These are phyloP conservation scores for Naganishia kalamii DNA, from an alignment of 768 basidiomycete genomes.

Conservation along the genomic window DNA sequence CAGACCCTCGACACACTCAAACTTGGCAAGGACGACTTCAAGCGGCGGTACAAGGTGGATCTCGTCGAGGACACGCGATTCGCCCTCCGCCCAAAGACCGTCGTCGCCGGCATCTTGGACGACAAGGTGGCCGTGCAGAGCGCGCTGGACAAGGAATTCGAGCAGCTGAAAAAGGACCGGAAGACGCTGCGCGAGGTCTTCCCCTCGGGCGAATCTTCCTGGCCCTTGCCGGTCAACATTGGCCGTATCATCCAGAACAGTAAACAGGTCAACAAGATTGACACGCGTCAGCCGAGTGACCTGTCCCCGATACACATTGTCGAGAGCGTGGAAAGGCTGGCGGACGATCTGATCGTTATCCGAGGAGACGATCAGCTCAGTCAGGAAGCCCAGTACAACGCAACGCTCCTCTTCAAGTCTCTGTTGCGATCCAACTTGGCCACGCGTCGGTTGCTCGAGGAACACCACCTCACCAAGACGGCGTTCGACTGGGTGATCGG, in stretches of 20 bases:
- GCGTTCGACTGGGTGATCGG: constrained; percentile 98
- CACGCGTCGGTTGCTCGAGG: constrained; percentile 76
- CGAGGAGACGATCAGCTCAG: constrained; percentile 74
- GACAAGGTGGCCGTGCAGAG: constrained; percentile 73
- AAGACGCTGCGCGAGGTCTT: constrained; percentile 79
- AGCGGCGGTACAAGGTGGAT: constrained; percentile 90
- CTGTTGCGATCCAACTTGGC: constrained; percentile 86
- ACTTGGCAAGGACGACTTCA: constrained; percentile 72
- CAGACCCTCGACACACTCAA: constrained; percentile 76
- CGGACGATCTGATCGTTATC: constrained; percentile 73
- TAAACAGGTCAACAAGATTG: constrained; percentile 93
- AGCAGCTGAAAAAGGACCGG: constrained; percentile 66
- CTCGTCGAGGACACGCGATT: constrained; percentile 62
- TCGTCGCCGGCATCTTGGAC: constrained; percentile 79
- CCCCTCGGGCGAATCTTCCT: constrained; percentile 66
- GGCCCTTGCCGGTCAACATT: constrained; percentile 91
- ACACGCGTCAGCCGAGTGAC: constrained; percentile 85
- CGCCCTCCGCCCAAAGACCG: constrained; percentile 24
- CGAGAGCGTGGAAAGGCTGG: constrained; percentile 67
- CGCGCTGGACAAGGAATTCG: constrained; percentile 73
- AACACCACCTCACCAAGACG: constrained; percentile 77
- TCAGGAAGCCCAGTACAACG: constrained; percentile 72
- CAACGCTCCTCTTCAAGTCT: constrained; percentile 86
- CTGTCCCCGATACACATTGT: constrained; percentile 82
- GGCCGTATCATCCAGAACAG: constrained; percentile 93